Evolutionary conservation across 345 rosid genomes (phyloP).

Genomic region (Eucalyptus pauciflora): DNA sequence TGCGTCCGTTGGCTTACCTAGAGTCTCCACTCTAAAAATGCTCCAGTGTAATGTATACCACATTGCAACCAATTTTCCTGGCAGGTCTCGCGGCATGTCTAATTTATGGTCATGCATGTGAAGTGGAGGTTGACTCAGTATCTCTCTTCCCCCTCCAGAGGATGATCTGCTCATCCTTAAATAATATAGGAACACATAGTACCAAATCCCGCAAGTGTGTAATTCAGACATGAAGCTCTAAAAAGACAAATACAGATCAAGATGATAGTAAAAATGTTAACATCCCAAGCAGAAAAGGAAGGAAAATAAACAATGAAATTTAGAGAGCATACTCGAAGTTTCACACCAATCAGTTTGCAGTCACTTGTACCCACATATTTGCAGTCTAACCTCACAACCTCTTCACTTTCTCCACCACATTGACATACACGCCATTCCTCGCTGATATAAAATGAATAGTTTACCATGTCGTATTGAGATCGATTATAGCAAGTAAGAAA

Average conservation of each 20-base stretch:
- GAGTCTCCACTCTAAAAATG: background rate
- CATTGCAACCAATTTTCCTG: background rate
- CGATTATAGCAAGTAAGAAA: background rate
- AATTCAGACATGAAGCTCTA: background rate
- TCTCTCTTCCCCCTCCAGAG: conserved; percentile 63
- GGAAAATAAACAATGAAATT: background rate
- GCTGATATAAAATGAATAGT: conserved; percentile 24
- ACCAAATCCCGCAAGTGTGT: conserved; percentile 18
- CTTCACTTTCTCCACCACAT: conserved; percentile 68
- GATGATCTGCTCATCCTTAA: conserved; percentile 83
- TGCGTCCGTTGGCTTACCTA: background rate
- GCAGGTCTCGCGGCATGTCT: background rate
- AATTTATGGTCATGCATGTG: background rate
- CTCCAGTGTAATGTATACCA: background rate
- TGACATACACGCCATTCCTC: conserved; percentile 83
- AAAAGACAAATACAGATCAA: background rate
- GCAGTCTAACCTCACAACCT: conserved; percentile 75
- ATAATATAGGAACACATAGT: conserved; percentile 73
- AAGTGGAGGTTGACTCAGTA: background rate
- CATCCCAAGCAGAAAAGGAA: background rate
- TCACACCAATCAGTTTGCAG: conserved; percentile 82
- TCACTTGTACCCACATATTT: conserved; percentile 67
- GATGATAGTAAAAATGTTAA: background rate
- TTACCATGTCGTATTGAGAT: background rate
- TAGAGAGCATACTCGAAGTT: conserved; percentile 41